Evolutionary conservation across 2,329 filamentous ascomycete genomes (phyloP).

Genomic region (Epicoccum nigrum): DNA sequence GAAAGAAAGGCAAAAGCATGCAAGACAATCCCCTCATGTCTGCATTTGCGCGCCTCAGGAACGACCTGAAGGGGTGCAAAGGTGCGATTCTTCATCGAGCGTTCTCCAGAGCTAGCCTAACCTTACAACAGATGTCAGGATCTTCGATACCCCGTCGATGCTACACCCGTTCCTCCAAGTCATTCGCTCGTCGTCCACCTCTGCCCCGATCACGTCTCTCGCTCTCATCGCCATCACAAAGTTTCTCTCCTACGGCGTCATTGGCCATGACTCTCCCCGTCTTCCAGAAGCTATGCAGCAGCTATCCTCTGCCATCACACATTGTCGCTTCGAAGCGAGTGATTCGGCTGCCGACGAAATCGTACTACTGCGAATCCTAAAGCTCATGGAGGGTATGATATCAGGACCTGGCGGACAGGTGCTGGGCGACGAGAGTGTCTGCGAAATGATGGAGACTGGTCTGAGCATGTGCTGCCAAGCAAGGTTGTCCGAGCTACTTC

Average conservation of each 20-base stretch:
- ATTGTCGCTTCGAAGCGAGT: constrained; percentile 96
- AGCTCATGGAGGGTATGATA: constrained; percentile 98
- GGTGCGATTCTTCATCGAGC: constrained; percentile 55
- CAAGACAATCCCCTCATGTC: constrained; percentile 97
- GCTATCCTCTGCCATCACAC: constrained; percentile 91
- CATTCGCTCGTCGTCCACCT: constrained; percentile 93
- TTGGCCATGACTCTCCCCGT: constrained; percentile 81
- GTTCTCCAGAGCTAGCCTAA: constrained; percentile 28
- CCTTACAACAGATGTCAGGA: constrained; percentile 70
- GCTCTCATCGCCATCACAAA: constrained; percentile 93
- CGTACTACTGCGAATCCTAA: constrained; percentile 89
- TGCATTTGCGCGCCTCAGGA: constrained; percentile 86
- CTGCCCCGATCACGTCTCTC: constrained; percentile 93
- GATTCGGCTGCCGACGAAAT: constrained; percentile 95
- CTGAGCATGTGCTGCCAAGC: constrained; percentile 96
- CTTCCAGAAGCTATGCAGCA: constrained; percentile 93
- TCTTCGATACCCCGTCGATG: constrained; percentile 86
- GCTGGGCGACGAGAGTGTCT: constrained; percentile 96
- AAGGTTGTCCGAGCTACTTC: constrained; percentile 85
- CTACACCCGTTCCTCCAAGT: constrained; percentile 95
- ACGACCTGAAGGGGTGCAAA: constrained; percentile 85
- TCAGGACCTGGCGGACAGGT: constrained; percentile 90
- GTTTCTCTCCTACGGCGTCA: constrained; percentile 93
- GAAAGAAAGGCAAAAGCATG: constrained; percentile 95
- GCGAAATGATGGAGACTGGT: constrained; percentile 99